Evolutionary conservation across 345 rosid species (phyloP), one percentile per base, ranked within the genome.

Genomic region (Eucalyptus sp.): DNA sequence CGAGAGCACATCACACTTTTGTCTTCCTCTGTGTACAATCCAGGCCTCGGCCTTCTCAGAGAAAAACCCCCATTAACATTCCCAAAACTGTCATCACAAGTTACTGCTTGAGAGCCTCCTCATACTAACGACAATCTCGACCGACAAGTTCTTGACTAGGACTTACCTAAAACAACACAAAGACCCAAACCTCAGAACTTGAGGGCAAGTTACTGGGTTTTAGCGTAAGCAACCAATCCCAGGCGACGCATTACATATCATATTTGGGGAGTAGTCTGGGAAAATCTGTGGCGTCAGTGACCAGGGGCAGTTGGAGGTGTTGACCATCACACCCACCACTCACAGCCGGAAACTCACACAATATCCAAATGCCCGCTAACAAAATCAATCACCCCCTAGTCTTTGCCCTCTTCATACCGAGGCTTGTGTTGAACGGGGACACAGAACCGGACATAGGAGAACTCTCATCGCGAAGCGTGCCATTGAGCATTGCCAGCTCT

Each of bases 391-490:
- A 96, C 90, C 97, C 98, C 90, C 96, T 93, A 62, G 99, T 98
- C 93, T 98, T 98, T 89, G 99, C 99, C 91, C 99, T 93, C 94
- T 98, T 97, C 97, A 98, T 94, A 31, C 99, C 97, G 8, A 97
- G 99, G 93, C 95, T 95, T 95, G 94, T 93, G 85, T 95, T 93
- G 93, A 92, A 97, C 29, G 99, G 99, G 88, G 99, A 97, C 44
- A 96, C 95, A 4, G 99, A 96, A 81, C 99, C 98, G 2, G 99
- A 94, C 99, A 97, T 95, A 29, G 98, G 97, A 89, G 99, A 96
- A 85, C 99, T 98, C 90, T 96, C 99, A 76, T 96, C 98, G 6
- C 99, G 96, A 52, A 96, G 96, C 11, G 95, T 97, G 58, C 99
- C 99, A 86, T 98, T 98, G 84, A 98, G 97, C 94, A 98, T 86